Base-by-base conservation (phyloP, 169 alveolate species). In the Plasmodium knowlesi region DNA sequence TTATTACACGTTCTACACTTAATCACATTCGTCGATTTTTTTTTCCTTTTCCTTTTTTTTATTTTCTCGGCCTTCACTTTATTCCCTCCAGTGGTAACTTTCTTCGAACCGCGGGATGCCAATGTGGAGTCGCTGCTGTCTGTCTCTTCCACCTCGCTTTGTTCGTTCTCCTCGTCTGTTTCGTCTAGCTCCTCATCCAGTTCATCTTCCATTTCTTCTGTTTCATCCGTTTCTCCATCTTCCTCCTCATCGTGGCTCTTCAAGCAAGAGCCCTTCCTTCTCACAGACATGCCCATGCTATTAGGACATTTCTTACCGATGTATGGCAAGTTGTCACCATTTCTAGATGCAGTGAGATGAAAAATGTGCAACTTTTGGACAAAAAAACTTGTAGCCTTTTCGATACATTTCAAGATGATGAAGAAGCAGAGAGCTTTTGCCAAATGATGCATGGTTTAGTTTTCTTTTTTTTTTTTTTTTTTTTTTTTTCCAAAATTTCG, bases 1-100 rank as follows among this genome's bases (percentile, higher is more conserved):
- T 86, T 86, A 25, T 74, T 86, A 70, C 93, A 86, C 28, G 81
- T 74, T 86, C 61, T 86, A 86, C 93, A 86, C 28, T 86, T 86
- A 8, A 67, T 39, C 54, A 12, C 83, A 53, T 53, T 76, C 57
- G 32, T 25, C 43, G n/a, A 12, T 53, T 86, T 86, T 76, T 76
- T 86, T 37, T 57, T 74, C 61, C 80, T 86, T 37, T 76, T 86
- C 37, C 80, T 86, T 86, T 74, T 84, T 39, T 78, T 78, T 30
- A 78, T n/a, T 67, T 67, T 67, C 76, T 37, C 76, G 19, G 37
- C 30, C 37, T 67, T 67, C n/a, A 67, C 76, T 16, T 25, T 28
- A 37, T 67, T 67, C 76, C 30, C 30, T 37, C 76, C 76, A 5
- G 76, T 67, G 76, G 30, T 67, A 39, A 9, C 76, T 67, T 25